These are phyloP conservation scores for Globisporangium megalacanthum DNA, from an alignment of 352 stramenopile species.

Conservation along the genomic window DNA sequence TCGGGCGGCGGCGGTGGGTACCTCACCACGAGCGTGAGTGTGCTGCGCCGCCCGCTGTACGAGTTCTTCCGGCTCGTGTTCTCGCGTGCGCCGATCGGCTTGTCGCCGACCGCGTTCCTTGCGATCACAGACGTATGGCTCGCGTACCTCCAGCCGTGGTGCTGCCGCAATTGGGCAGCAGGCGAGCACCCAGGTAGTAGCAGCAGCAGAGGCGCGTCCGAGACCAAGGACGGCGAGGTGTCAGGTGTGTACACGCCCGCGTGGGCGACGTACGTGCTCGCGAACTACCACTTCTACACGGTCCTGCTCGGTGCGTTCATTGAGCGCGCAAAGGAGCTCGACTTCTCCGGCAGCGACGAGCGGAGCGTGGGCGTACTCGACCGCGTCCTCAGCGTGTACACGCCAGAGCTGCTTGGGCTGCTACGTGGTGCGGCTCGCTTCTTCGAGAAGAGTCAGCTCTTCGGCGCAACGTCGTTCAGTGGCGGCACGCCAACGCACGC, in stretches of 20 bases:
- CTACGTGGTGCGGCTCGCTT: conserved; percentile 51
- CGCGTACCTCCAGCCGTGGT: conserved; percentile 83
- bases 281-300: conserved; percentile 89
- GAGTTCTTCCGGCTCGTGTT: conserved; percentile 84
- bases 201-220: not conserved
- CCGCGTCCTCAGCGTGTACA: conserved; percentile 69
- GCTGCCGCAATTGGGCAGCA: conserved; percentile 57
- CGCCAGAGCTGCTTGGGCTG: conserved; percentile 53
- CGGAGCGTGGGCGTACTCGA: conserved; percentile 58
- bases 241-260: conserved; percentile 37
- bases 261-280: conserved; percentile 79
- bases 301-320: conserved; percentile 75
- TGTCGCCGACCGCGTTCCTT: conserved; percentile 75
- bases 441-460: conserved; percentile 66
- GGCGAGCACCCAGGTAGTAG: conserved; percentile 15
- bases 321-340: conserved; percentile 77
- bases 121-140: conserved; percentile 84
- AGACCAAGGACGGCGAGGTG: conserved; percentile 2
- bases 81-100: conserved; percentile 66
- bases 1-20: conserved; percentile 47
- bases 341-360: conserved; percentile 65
- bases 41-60: conserved; percentile 71
- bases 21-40: conserved; percentile 65
- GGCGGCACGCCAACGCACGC: conserved; percentile 14
- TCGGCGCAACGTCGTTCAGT: conserved; percentile 38